Base-by-base conservation (phyloP, 768 basidiomycete genomes). In the Lentinula detonsa region DNA sequence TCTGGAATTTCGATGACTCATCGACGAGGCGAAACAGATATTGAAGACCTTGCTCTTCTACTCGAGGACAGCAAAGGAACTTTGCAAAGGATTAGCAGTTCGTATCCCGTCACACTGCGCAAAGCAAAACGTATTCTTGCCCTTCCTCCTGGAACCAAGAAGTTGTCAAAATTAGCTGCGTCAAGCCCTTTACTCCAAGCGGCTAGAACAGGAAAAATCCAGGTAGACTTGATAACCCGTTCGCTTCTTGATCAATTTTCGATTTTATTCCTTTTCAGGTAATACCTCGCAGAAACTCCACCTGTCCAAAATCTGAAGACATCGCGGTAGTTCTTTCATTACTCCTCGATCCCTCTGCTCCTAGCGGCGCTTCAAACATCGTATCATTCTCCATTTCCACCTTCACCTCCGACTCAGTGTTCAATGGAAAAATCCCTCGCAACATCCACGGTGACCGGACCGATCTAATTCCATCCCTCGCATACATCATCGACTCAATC, bases 31-130 rank as follows among this genome's bases (percentile, higher is more conserved):
- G 59, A 72, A 34, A 71, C 78, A 1, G 81, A 83, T 65, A 82
- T 83, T 35, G 81, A 83, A 68, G 79, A 82, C 58, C 70, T 83
- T 3, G 74, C 79, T 63, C 64, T 65, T 1, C 66, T 81, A 9
- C 58, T 81, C 28, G 59, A 55, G 6, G 66, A 76, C 57, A 61
- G 62, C 18, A 31, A 48, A 21, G 73, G 67, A 48, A 63, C n/a
- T n/a, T n/a, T 80, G 37, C 65, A 70, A 4, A 62, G 56, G 9
- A 63, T 81, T 28, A 68, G 70, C 21, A 64, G 54, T 15, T 64
- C 66, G 1, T 76, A 72, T 35, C 76, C 78, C 3, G 74, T 71
- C 39, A 70, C 75, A 8, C 62, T 77, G 54, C 77, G 74, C 64
- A 78, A 74, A 64, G 73, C 71, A 5, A 76, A 70, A 59, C 71